Percentiles rank a stretch among this genome's conserved stretches.
Conservation (phyloP, 164 flowering plant species). For the Dillenia suffruticosa region DNA sequence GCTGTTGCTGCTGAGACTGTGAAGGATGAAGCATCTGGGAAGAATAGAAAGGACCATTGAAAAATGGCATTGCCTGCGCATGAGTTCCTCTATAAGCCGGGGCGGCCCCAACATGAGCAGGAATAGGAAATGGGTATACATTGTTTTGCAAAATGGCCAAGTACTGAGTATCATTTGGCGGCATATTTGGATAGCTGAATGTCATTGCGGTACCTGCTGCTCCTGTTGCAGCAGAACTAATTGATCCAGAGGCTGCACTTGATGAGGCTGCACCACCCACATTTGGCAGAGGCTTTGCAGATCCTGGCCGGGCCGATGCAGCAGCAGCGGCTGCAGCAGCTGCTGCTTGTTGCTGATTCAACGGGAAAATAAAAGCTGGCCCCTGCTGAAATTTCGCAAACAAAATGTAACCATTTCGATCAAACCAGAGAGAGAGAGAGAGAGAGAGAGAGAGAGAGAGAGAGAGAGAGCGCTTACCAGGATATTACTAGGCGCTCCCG, state of each 20-base stretch:
- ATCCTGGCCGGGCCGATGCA: conserved; percentile 46
- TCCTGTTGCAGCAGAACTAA: conserved; percentile 31
- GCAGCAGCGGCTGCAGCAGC: conserved; percentile 31
- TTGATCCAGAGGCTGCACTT: conserved; percentile 20
- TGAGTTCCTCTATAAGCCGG: conserved; percentile 70
- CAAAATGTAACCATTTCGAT: not conserved
- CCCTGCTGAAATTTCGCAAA: conserved; percentile 53
- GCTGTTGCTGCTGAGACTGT: conserved; percentile 65
- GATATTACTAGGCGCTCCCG: conserved; percentile 59
- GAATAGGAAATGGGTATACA: conserved; percentile 75
- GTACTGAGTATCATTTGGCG: conserved; percentile 79
- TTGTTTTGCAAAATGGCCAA: conserved; percentile 77
- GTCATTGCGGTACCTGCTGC: conserved; percentile 50
- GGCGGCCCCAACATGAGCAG: conserved; percentile 68
- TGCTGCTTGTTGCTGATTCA: conserved; percentile 79
- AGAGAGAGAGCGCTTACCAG: conserved; percentile 34
- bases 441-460: not conserved
- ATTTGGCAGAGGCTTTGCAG: conserved; percentile 35
- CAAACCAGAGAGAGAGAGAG: not conserved
- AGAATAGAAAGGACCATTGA: conserved; percentile 76
- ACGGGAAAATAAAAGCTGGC: conserved; percentile 77
- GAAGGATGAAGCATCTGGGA: conserved; percentile 92
- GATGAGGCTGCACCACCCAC: conserved; percentile 26
- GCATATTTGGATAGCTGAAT: conserved; percentile 67
- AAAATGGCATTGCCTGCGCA: conserved; percentile 69